A percentile compares a stretch with the other conserved stretches of the same genome.
phyloP scores from a whole-genome alignment of 2,329 filamentous ascomycete genomes.

The Metarhizium humberi region DNA sequence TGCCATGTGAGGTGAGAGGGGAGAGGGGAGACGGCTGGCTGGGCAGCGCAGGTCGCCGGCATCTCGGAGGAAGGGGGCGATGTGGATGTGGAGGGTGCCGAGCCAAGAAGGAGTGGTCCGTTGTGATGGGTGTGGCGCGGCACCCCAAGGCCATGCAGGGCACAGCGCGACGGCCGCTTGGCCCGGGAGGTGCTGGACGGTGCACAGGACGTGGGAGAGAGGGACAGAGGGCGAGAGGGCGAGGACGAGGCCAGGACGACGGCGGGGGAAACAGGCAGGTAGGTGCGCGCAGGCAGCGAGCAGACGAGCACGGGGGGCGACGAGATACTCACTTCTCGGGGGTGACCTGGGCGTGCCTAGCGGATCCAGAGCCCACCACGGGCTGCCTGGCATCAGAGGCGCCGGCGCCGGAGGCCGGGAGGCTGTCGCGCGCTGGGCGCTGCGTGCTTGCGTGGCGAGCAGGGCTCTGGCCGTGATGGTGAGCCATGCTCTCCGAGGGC shows the following conservation, averaged over 20 bases:
- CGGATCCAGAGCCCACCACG: slow-evolving; percentile 30
- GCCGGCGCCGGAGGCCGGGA: slow-evolving; percentile 42
- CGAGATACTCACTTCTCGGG: slow-evolving; percentile 44
- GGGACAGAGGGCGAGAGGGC: background rate
- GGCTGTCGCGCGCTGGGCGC: slow-evolving; percentile 42
- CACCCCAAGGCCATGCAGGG: background rate
- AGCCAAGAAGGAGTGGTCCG: slow-evolving; percentile 1
- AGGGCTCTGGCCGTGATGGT: slow-evolving; percentile 50
- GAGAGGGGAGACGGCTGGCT: background rate
- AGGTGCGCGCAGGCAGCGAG: background rate
- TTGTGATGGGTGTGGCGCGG: slow-evolving; percentile 1
- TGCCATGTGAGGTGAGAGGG: slow-evolving; percentile 4
- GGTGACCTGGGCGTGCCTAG: slow-evolving; percentile 36
- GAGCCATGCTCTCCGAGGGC: slow-evolving; percentile 50
- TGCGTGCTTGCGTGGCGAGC: slow-evolving; percentile 38
- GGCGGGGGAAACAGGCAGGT: background rate
- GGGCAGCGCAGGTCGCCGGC: slow-evolving; percentile 5
- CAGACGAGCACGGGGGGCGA: background rate
- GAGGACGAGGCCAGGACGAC: slow-evolving; percentile 3
- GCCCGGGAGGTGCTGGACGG: background rate
- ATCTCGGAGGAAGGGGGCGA: slow-evolving; percentile 5
- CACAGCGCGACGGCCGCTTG: slow-evolving; percentile 3
- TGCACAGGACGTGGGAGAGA: background rate
- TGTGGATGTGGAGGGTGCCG: slow-evolving; percentile 2
- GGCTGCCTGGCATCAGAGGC: slow-evolving; percentile 35